A percentile compares a stretch with the other conserved stretches of the same genome.
These are phyloP conservation scores for Byssochlamys sp. DNA, from an alignment of 2,329 filamentous ascomycete species.

Conservation along the genomic window DNA sequence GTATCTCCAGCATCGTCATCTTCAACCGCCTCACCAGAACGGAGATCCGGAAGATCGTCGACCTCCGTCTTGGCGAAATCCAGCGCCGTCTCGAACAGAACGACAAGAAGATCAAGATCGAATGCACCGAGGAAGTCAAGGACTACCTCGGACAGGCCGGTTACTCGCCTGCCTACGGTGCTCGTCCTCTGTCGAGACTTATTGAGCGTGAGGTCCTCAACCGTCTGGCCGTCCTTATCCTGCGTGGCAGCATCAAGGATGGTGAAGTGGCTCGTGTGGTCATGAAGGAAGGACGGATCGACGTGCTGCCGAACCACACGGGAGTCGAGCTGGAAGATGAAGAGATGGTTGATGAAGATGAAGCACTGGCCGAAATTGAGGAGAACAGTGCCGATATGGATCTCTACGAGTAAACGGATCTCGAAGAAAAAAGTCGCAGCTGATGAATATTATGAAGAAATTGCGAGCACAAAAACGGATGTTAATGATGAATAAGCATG, in stretches of 20 bases:
- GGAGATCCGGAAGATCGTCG: slow-evolving; percentile 93
- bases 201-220: slow-evolving; percentile 98
- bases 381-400: slow-evolving; percentile 51
- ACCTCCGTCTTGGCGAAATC: slow-evolving; percentile 76
- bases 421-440: not conserved
- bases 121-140: slow-evolving; percentile 74
- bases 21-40: slow-evolving; percentile 87
- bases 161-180: slow-evolving; percentile 92
- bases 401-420: slow-evolving; percentile 49
- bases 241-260: slow-evolving; percentile 74
- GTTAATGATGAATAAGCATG: not conserved
- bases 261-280: slow-evolving; percentile 74
- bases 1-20: slow-evolving; percentile 90
- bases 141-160: slow-evolving; percentile 86
- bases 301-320: slow-evolving; percentile 75
- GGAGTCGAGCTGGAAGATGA: slow-evolving; percentile 52
- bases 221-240: slow-evolving; percentile 77
- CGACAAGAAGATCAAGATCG: slow-evolving; percentile 72
- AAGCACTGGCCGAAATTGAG: slow-evolving; percentile 63
- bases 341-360: slow-evolving; percentile 66
- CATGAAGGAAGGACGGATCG: slow-evolving; percentile 67
- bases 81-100: slow-evolving; percentile 84
- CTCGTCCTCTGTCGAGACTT: slow-evolving; percentile 73
- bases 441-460: not conserved
- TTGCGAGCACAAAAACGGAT: not conserved